Evolutionary conservation across 1,284 basidiomycete species (phyloP).

Genomic region (Naganishia sp.): DNA sequence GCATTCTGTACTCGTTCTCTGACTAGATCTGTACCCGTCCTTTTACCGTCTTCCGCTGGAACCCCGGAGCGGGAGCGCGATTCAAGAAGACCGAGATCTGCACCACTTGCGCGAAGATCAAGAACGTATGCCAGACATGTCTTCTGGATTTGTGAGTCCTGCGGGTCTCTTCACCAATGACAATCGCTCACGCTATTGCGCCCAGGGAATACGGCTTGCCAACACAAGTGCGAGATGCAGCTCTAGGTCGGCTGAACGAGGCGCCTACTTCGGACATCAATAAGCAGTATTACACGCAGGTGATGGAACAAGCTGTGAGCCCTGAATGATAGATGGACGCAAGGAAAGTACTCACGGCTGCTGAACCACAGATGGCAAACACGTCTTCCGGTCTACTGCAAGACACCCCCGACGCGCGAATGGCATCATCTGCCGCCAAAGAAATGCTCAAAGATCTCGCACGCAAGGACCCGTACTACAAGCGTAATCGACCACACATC

Average conservation of each 20-base stretch:
- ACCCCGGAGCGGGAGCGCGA: conserved; percentile 84
- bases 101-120: conserved; percentile 97
- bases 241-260: conserved; percentile 78
- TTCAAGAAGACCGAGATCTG: conserved; percentile 99
- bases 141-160: conserved; percentile 71
- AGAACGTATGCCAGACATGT: conserved; percentile 99
- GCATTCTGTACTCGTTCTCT: too few relatives aligned
- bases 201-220: conserved; percentile 82
- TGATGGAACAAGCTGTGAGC: conserved; percentile 66
- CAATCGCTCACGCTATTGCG: neutral
- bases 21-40: conserved; percentile 76
- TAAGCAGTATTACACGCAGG: conserved; percentile 92
- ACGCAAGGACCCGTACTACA: conserved; percentile 92
- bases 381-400: conserved; percentile 44
- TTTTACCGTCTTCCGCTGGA: conserved; percentile 98
- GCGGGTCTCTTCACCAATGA: conserved; percentile 29
- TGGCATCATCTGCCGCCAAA: conserved; percentile 76
- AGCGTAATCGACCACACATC: conserved; percentile 88
- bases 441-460: conserved; percentile 95
- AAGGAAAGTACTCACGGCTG: too few relatives aligned
- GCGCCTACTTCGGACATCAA: conserved; percentile 96
- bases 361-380: conserved; percentile 45
- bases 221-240: conserved; percentile 95
- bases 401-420: conserved; percentile 60
- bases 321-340: too few relatives aligned